Conservation (phyloP, 108 stramenopile genomes). For the Pseudonitzschia pungens region DNA sequence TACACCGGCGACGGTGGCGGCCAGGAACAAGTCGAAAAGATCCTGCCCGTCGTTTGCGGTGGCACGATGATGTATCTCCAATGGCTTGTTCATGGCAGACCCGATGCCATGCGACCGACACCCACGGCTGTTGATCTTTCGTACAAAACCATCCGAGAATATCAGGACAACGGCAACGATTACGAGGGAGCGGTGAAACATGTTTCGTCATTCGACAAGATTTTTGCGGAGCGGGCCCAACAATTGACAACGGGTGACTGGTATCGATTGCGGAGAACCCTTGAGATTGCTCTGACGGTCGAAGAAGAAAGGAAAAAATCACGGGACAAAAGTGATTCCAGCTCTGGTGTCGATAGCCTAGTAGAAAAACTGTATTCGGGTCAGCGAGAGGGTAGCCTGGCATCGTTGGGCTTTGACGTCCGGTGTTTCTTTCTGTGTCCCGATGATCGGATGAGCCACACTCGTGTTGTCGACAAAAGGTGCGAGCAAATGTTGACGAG, state of each 20-base stretch:
- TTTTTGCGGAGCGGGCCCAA: conserved; percentile 54
- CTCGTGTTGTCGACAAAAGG: conserved; percentile 79
- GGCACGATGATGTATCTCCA: conserved; percentile 93
- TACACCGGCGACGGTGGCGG: not conserved
- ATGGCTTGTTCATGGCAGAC: conserved; percentile 94
- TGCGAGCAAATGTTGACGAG: conserved; percentile 89
- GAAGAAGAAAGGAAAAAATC: conserved; percentile 23
- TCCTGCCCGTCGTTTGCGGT: conserved; percentile 85
- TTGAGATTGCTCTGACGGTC: conserved; percentile 83
- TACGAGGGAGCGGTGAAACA: conserved; percentile 74
- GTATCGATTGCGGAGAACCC: conserved; percentile 87
- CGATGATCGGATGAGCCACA: conserved; percentile 85
- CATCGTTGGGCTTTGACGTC: conserved; percentile 79
- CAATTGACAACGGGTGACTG: conserved; percentile 84
- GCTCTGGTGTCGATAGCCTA: conserved; percentile 24
- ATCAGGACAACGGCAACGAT: conserved; percentile 53
- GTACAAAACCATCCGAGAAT: conserved; percentile 34
- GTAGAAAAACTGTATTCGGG: conserved; percentile 71
- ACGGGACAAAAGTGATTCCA: not conserved
- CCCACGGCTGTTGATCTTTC: conserved; percentile 56
- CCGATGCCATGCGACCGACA: conserved; percentile 87
- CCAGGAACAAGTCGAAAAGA: conserved; percentile 7
- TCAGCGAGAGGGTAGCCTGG: conserved; percentile 60
- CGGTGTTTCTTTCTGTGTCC: conserved; percentile 96
- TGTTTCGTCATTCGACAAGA: conserved; percentile 52